phyloP scores from a whole-genome alignment of 2,329 filamentous ascomycete species.

The Chaetomium globosum region DNA sequence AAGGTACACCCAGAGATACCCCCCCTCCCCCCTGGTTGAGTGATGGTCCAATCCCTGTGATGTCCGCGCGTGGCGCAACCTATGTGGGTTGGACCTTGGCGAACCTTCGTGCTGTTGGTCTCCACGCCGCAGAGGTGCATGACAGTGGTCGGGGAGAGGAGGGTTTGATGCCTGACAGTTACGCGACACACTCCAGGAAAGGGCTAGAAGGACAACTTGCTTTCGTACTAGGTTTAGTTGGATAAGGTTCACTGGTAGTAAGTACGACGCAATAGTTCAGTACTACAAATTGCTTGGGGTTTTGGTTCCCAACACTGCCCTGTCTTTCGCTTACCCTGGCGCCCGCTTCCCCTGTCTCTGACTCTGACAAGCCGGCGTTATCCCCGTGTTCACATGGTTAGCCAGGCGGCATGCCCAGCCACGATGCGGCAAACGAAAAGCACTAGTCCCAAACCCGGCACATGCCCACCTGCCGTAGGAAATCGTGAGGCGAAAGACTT shows the following conservation, averaged over 20 bases:
- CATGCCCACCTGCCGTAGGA: no score
- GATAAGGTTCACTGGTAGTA: neutral
- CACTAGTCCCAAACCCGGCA: no score
- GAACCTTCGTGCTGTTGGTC: neutral
- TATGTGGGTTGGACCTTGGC: neutral
- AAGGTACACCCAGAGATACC: neutral
- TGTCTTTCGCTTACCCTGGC: no score
- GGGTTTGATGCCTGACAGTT: neutral
- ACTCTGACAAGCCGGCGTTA: no score
- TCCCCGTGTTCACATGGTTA: no score
- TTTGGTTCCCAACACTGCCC: no score
- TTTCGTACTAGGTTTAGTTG: neutral
- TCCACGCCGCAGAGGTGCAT: neutral
- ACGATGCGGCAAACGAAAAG: no score
- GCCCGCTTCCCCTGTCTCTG: no score
- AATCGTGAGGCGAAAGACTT: no score
- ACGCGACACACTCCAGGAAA: neutral
- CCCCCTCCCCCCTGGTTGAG: neutral
- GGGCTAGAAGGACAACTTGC: neutral
- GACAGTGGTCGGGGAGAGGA: neutral
- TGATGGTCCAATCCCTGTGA: neutral
- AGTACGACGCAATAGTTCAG: no score
- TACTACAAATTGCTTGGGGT: no score
- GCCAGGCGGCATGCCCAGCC: no score
- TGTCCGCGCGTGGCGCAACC: neutral